phyloP scores from a whole-genome alignment of 768 basidiomycete species.

The Rhizopogon sp. region DNA sequence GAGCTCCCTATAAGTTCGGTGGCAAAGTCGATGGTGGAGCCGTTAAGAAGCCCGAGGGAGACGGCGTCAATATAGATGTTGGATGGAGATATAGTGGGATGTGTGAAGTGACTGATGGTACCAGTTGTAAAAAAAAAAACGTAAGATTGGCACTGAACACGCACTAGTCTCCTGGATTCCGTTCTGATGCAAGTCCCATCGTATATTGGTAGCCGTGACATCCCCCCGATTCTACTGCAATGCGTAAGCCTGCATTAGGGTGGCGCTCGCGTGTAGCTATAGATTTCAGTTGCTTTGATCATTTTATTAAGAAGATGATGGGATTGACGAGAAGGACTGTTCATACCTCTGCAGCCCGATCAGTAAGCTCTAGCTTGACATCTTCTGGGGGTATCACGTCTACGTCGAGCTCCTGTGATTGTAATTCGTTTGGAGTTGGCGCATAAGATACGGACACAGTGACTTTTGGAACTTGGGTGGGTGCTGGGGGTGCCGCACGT shows the following conservation, averaged over 20 bases:
- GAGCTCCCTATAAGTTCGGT: constrained; percentile 94
- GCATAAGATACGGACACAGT: constrained; percentile 4
- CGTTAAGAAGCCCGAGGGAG: constrained; percentile 80
- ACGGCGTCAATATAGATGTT: constrained; percentile 83
- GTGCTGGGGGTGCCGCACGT: background rate
- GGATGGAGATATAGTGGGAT: constrained; percentile 64
- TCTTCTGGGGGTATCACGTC: constrained; percentile 51
- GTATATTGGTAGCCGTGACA: constrained; percentile 99
- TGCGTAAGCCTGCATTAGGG: constrained; percentile 62
- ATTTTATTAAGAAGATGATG: constrained; percentile 4
- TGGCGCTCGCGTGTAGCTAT: constrained; percentile 67
- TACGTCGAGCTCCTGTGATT: constrained; percentile 59
- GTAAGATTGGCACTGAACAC: constrained; percentile 22
- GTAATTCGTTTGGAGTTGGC: constrained; percentile 49
- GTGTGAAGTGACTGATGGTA: constrained; percentile 56
- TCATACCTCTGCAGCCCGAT: constrained; percentile 71
- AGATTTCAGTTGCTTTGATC: constrained; percentile 67
- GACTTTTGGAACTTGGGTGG: background rate
- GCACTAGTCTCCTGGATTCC: constrained; percentile 80
- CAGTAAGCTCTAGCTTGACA: constrained; percentile 56
- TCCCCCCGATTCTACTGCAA: constrained; percentile 89
- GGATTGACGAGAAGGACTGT: background rate
- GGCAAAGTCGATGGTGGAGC: constrained; percentile 84
- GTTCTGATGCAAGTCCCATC: constrained; percentile 67
- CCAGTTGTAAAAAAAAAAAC: background rate